These are phyloP conservation scores for Exsudoporus floridanus DNA, from an alignment of 1,284 basidiomycete genomes.

Conservation along the genomic window DNA sequence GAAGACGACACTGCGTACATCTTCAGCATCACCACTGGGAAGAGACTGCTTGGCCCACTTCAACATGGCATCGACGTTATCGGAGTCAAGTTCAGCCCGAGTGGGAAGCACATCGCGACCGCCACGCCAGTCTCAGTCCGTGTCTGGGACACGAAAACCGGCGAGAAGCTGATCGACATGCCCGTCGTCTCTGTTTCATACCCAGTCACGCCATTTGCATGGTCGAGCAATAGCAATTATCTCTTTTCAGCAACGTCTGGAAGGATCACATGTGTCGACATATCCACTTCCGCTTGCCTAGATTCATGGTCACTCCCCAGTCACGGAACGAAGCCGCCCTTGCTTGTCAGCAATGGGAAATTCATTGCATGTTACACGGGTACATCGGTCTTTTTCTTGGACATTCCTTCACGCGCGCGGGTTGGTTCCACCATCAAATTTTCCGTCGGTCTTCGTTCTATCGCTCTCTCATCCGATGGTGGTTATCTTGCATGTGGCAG, in stretches of 20 bases:
- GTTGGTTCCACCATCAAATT: conserved; percentile 2
- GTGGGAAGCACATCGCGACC: conserved; percentile 6
- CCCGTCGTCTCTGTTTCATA: background rate
- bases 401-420: background rate
- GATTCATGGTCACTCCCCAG: background rate
- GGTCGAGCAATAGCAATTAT: background rate
- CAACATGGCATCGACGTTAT: conserved; percentile 1
- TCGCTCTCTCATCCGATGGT: background rate
- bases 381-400: background rate
- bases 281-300: background rate
- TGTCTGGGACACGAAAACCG: conserved; percentile 2
- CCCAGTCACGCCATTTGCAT: conserved; percentile 2
- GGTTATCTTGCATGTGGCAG: conserved; percentile 4
- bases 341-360: conserved; percentile 1
- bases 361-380: conserved; percentile 5
- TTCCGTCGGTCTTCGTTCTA: background rate
- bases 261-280: background rate
- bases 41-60: conserved; percentile 1
- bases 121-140: conserved; percentile 5
- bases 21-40: conserved; percentile 1
- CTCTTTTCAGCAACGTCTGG: conserved; percentile 3
- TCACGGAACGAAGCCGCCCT: background rate
- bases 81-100: conserved; percentile 6
- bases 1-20: background rate
- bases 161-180: conserved; percentile 2